Conservation (phyloP, 768 basidiomycete genomes). For the Termitomyces sp. region DNA sequence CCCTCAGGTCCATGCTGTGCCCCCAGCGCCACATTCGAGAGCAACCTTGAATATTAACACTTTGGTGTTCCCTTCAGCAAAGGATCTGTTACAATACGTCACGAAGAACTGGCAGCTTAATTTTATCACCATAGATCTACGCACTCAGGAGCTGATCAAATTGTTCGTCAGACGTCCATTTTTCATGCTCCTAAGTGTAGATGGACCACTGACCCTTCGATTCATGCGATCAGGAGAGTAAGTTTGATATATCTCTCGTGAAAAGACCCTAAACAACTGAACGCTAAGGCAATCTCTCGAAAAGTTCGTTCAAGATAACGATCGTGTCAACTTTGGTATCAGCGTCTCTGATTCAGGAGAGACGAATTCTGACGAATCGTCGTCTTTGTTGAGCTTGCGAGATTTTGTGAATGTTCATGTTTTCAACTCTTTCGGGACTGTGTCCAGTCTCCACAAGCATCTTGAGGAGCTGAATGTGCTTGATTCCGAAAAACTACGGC, state of each 20-base stretch:
- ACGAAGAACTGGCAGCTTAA: conserved; percentile 77
- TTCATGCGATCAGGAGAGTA: conserved; percentile 55
- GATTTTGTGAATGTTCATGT: conserved; percentile 57
- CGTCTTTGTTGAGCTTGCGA: conserved; percentile 18
- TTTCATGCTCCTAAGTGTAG: conserved; percentile 77
- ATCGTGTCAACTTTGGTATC: conserved; percentile 58
- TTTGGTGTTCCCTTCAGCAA: conserved; percentile 38
- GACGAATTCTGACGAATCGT: conserved; percentile 16
- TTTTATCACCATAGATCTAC: conserved; percentile 77
- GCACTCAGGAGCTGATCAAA: conserved; percentile 48
- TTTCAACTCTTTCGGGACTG: conserved; percentile 53
- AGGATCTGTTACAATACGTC: conserved; percentile 61
- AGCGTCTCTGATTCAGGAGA: conserved; percentile 8
- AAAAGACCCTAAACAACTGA: neutral
- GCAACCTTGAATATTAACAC: conserved; percentile 5
- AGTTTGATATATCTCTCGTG: conserved; percentile 12
- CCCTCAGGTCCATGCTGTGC: conserved; percentile 5
- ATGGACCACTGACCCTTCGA: conserved; percentile 73
- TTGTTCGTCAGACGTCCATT: conserved; percentile 83
- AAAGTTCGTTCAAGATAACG: conserved; percentile 70
- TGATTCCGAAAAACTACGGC: conserved; percentile 72
- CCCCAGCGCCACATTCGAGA: neutral
- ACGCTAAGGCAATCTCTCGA: conserved; percentile 41
- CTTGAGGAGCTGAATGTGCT: conserved; percentile 65
- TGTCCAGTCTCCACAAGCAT: conserved; percentile 51